Base-by-base conservation (phyloP, 1,139 yeast species). In the Geotrichum bryndzae region DNA sequence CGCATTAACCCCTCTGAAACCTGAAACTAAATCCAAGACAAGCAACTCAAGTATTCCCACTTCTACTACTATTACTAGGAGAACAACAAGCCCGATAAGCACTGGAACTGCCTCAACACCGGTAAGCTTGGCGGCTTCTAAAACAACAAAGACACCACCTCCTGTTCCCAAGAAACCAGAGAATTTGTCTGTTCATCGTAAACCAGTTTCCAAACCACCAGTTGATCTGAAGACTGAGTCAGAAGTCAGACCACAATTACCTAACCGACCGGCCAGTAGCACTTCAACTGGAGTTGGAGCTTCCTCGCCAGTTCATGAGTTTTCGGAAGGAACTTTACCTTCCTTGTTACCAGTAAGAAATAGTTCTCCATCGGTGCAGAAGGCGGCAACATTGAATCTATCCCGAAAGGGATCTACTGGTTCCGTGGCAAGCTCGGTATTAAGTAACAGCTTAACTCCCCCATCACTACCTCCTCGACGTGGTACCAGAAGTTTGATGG, bases 91-190 rank as follows among this genome's bases (percentile, higher is more conserved):
- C 29, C 31, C 57, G 13, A 31, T 23, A 13, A 27, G n/a, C n/a
- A 22, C 35, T 6, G 48, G 33, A 4, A 54, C 51, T 7, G 51
- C 53, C 8, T 22, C 56, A 10, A 35, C 59, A 15, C 48, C 22
- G 13, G 4, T n/a, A 10, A 10, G n/a, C 18, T 29, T 53, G 3
- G 53, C 50, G 4, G 59, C 51, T 3, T 31, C 57, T 27, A n/a
- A 15, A 31, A 15, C 51, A 22, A 27, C 57, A 22, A 54, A 58
- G 27, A 33, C 63, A 38, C 62, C 66, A n/a, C 68, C 68, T 7
- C 67, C 67, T 6, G 54, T 65, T n/a, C 67, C 68, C 3, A 59
- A 60, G 25, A 66, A 65, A 60, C 68, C 68, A 5, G 59, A 59
- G 31, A 50, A 61, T 13, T 33, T 64, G 15, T n/a, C 55, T 8